Base-by-base conservation (phyloP, 2,329 filamentous ascomycete species). In the Cercospora canescens region DNA sequence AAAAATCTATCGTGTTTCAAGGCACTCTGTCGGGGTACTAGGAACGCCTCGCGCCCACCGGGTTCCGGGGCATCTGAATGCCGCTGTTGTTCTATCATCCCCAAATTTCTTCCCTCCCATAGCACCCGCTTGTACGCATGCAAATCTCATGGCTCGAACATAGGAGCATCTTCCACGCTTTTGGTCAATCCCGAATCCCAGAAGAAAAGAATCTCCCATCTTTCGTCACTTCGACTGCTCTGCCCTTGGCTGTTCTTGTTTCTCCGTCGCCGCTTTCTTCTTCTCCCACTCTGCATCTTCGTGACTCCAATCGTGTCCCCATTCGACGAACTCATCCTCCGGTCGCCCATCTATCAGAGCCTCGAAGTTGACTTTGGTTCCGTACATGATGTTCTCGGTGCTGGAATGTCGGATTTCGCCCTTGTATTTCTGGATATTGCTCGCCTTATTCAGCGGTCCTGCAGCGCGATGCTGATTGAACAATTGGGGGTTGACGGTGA, bases 391-490 rank as follows among this genome's bases (percentile, higher is more conserved):
- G 64, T 79, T 78, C 26, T 76, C 74, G 0, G 79, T 80, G 8
- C 56, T 56, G 14, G 28, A 24, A 28, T 52, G 18, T n/a, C 60
- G 24, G 28, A 50, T 52, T 1, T 71, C 75, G 0, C 72, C 73
- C 1, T 72, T 74, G n/a, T 80, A 75, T 1, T 74, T 65, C 1
- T 72, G 70, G 45, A 82, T 82, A 50, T 83, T 77, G 60, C 80
- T 82, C 35, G 72, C 70, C 1, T 69, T 67, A 6, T 55, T 72
- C 41, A 69, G 73, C 0, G 71, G 72, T 1, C 83, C 83, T 1
- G 76, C 77, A 0, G 77, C 69, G 1, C 80, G 76, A 64, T 83
- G 80, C 7, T 82, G 80, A 7, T 81, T 77, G 70, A 85, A 82
- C 1, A 85, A 68, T 21, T 77, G 74, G 0, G 82, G 83, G 59